Base-by-base conservation (phyloP, 1,139 yeast genomes). In the Yamadazyma siamensis region DNA sequence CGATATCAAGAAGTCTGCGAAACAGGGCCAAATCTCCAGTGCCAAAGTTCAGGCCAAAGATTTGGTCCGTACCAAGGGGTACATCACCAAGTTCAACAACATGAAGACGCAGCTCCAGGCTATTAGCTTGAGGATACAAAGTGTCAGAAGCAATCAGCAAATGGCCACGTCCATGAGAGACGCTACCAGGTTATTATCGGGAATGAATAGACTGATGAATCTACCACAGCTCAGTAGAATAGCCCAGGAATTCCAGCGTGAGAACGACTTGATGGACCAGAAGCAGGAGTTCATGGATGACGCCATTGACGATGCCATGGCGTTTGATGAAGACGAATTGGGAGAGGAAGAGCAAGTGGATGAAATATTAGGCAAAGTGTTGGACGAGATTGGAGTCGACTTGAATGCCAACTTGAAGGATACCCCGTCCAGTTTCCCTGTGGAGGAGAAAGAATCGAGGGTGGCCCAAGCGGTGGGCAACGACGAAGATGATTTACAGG, bases 271-370 rank as follows among this genome's bases (percentile, higher is more conserved):
- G 52, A 91, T 91, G 97, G 97, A 91, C 56, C 98, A 91, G 61
- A 82, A 95, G 49, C 97, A 91, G 56, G 99, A 94, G 52, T 87
- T 91, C 75, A 94, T 91, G 86, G 98, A 91, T 54, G 98, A 91
- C 52, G 95, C 96, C 10, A 82, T 94, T 46, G 98, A 91, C 53
- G 96, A 89, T 54, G 82, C 91, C 16, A 86, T 89, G 88, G 94
- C 83, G 33, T 86, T 80, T 52, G 80, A 84, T 38, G 88, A 80
- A 30, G 83, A 71, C 34, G 80, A 72, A 34, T 56, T 65, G 44
- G 73, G 69, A 31, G 82, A 80, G 45, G 88, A 82, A 43, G 96
- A 86, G 46, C 96, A 91, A 53, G 84, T 86, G 10, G 97, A 91
- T 50, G 96, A 89, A 49, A 84, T 91, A 27, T 89, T 94, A 35